phyloP scores from a whole-genome alignment of 2,329 filamentous ascomycete species.

The Fusarium brachygibbosum region DNA sequence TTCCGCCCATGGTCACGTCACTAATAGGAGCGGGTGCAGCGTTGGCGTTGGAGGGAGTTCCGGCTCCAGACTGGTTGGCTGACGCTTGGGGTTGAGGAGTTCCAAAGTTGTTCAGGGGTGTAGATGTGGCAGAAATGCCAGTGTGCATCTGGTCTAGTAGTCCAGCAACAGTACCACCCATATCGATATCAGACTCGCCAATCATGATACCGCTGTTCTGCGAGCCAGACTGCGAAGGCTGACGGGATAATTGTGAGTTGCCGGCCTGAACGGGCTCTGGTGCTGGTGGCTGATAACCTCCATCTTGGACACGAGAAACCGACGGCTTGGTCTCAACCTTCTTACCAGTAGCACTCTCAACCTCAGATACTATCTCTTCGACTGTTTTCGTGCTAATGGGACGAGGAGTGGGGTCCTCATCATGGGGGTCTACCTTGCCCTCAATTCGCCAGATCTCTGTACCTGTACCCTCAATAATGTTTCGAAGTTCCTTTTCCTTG shows the following conservation, averaged over 20 bases:
- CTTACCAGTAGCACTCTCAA: slow-evolving; percentile 79
- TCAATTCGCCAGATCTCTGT: slow-evolving; percentile 75
- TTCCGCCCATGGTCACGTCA: slow-evolving; percentile 68
- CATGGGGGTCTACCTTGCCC: slow-evolving; percentile 64
- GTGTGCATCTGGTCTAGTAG: slow-evolving; percentile 78
- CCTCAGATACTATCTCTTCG: slow-evolving; percentile 79
- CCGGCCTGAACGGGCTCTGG: slow-evolving; percentile 59
- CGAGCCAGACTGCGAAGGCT: slow-evolving; percentile 68
- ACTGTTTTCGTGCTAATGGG: slow-evolving; percentile 66
- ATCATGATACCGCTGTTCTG: slow-evolving; percentile 68
- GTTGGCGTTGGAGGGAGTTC: slow-evolving; percentile 67
- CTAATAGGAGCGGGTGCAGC: slow-evolving; percentile 57
- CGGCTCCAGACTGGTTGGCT: slow-evolving; percentile 67
- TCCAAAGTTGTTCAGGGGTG: slow-evolving; percentile 71
- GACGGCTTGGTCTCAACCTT: slow-evolving; percentile 74
- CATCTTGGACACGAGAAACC: slow-evolving; percentile 80
- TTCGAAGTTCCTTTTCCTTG: slow-evolving; percentile 82
- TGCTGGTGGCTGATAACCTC: slow-evolving; percentile 76
- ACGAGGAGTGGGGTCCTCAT: slow-evolving; percentile 59
- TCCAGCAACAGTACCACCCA: slow-evolving; percentile 73
- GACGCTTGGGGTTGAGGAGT: slow-evolving; percentile 73
- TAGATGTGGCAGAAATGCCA: slow-evolving; percentile 70
- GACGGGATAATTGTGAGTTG: slow-evolving; percentile 62
- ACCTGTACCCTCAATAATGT: slow-evolving; percentile 71
- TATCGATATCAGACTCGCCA: slow-evolving; percentile 73